These are phyloP conservation scores for Rhizoclosmatium globosum DNA, from an alignment of 192 early-diverging fungal species.

Conservation along the genomic window DNA sequence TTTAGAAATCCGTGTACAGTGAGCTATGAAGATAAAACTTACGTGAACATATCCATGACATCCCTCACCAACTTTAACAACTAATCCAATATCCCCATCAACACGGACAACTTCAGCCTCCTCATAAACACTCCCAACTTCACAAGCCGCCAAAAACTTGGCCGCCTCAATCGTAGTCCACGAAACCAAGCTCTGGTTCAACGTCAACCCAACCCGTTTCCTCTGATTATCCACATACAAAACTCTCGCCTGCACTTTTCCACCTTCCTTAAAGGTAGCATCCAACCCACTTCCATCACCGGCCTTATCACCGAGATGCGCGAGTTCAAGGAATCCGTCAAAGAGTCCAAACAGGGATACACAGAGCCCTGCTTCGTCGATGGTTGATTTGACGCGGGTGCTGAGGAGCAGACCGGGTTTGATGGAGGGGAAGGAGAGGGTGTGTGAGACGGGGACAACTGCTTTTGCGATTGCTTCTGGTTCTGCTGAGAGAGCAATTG, in stretches of 20 bases:
- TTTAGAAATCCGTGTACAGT: background rate
- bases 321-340: slow-evolving; percentile 73
- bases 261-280: slow-evolving; percentile 64
- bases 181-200: slow-evolving; percentile 22
- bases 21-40: slow-evolving; percentile 16
- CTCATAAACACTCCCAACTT: slow-evolving; percentile 62
- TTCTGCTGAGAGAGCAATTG: slow-evolving; percentile 72
- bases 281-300: slow-evolving; percentile 52
- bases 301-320: slow-evolving; percentile 52
- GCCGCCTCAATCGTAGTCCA: background rate
- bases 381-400: slow-evolving; percentile 64
- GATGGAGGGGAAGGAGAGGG: slow-evolving; percentile 76
- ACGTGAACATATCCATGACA: slow-evolving; percentile 67
- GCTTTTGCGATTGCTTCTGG: slow-evolving; percentile 62
- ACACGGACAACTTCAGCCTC: slow-evolving; percentile 67
- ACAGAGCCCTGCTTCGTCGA: slow-evolving; percentile 71
- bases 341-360: slow-evolving; percentile 86
- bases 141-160: background rate
- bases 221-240: slow-evolving; percentile 65
- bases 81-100: slow-evolving; percentile 68
- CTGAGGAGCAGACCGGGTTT: slow-evolving; percentile 80
- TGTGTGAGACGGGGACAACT: slow-evolving; percentile 51
- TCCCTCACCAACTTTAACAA: slow-evolving; percentile 60
- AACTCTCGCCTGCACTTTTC: slow-evolving; percentile 74
- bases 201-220: slow-evolving; percentile 52